Evolutionary conservation across 176 grass and related monocot species (phyloP), one percentile per base, ranked within the genome.

Genomic region (Lolium multiflorum): DNA sequence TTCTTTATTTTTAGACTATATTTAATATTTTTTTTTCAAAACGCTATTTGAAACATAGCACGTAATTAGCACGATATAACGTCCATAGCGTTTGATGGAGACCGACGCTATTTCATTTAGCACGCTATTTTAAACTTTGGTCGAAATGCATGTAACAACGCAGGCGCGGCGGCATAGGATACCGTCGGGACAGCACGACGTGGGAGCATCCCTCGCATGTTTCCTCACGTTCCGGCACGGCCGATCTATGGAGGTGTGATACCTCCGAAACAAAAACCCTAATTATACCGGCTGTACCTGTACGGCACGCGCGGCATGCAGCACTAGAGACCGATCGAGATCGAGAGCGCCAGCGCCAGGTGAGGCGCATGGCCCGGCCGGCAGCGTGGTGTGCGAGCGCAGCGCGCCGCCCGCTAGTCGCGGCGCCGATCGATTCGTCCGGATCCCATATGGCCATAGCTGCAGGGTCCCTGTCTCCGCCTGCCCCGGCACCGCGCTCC

Each of bases 101-200:
- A n/a, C n/a, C n/a, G n/a, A n/a, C n/a, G n/a, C n/a, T n/a, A n/a
- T n/a, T n/a, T n/a, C n/a, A n/a, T n/a, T n/a, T n/a, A n/a, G n/a
- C n/a, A n/a, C n/a, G n/a, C n/a, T n/a, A n/a, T n/a, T n/a, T n/a
- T n/a, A n/a, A n/a, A n/a, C n/a, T n/a, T n/a, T n/a, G 2, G 41
- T 44, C 41, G 41, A 48, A 11, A 48, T 48, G 47, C 2, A 9
- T 35, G 31, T 35, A 35, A 35, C 31, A 35, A 35, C 31, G 3
- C 16, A 20, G 24, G 60, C 60, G 13, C 22, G 22, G 1, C 11
- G 10, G 2, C 81, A 83, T 83, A 44, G 81, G 81, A 83, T 83
- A 28, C 81, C 52, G 28, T 0, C 13, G 31, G 37, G 81, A 60
- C 81, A 59, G 38, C 68, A 21, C 50, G 69, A 72, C 41, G 69